phyloP scores from a whole-genome alignment of 371 early-diverging fungal genomes.

The Mucor piriformis region DNA sequence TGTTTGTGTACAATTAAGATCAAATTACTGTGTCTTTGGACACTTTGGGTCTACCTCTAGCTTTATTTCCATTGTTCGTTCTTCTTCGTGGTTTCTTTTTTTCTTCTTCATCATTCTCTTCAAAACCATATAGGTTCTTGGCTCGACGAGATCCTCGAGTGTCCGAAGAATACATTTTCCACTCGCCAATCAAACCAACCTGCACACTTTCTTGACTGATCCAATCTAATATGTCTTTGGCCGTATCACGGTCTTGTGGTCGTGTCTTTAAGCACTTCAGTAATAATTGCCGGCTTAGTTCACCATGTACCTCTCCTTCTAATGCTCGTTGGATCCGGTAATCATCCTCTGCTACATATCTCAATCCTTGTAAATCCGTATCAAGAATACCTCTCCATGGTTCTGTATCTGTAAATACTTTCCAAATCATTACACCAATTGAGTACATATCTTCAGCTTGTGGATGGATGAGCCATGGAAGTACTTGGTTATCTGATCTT shows the following conservation, averaged over 20 bases:
- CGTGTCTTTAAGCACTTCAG: constrained; percentile 51
- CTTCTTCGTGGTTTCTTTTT: constrained; percentile 26
- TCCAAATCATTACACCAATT: constrained; percentile 68
- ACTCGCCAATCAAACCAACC: constrained; percentile 44
- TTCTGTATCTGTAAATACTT: constrained; percentile 65
- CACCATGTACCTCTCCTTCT: constrained; percentile 57
- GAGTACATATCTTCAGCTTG: constrained; percentile 70
- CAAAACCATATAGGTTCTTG: constrained; percentile 35
- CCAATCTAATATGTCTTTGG: constrained; percentile 53
- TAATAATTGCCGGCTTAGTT: constrained; percentile 51
- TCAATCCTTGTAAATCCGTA: constrained; percentile 64
- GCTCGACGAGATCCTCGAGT: constrained; percentile 41
- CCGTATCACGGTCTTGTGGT: constrained; percentile 56
- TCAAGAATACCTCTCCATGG: constrained; percentile 72
- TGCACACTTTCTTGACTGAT: constrained; percentile 34
- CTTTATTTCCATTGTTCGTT: constrained; percentile 5
- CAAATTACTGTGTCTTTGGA: constrained; percentile 7
- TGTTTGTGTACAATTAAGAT: constrained; percentile 1
- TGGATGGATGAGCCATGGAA: constrained; percentile 62
- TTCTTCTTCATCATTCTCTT: constrained; percentile 29
- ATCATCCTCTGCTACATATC: constrained; percentile 62
- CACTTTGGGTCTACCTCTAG: constrained; percentile 26
- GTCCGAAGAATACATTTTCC: constrained; percentile 55
- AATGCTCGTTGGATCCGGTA: constrained; percentile 59
- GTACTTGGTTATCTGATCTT: constrained; percentile 51